Base-by-base conservation (phyloP, 2,329 filamentous ascomycete species). In the Didymella keratinophila region DNA sequence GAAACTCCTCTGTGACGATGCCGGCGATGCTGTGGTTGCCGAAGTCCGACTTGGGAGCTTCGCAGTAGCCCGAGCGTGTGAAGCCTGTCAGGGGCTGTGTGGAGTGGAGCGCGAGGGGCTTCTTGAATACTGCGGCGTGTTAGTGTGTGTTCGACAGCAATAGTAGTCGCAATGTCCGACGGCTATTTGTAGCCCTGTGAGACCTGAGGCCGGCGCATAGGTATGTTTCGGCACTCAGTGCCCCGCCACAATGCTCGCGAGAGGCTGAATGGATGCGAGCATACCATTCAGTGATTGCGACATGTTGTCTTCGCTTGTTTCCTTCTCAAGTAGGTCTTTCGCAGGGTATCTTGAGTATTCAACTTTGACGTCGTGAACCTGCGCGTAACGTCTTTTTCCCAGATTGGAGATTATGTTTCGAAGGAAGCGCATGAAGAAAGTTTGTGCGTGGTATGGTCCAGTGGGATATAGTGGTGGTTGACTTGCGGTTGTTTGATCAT, bases 31-130 rank as follows among this genome's bases (percentile, higher is more conserved):
- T 81, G 70, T 89, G 86, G 71, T 87, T 88, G 21, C 86, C 86
- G 18, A 73, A 76, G 67, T 89, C 86, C 14, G 79, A 78, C 2
- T 76, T 71, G 4, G 82, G 84, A 4, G 83, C 80, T 60, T 83
- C 78, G 76, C 86, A 88, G 74, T 86, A 88, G 20, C 86, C 86
- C 58, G 85, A 86, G 46, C 85, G 82, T 64, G 84, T 82, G 78
- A 82, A 88, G 52, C 86, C 86, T 1, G 86, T 88, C 69, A 85
- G 79, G 9, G 86, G 86, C 46, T 80, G 78, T 54, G 83, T 83
- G 34, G 82, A 84, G 77, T 87, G 86, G 30, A 84, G 76, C 25
- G 81, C 74, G 14, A 88, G 81, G n/a, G 85, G 85, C 56, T 85
- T 81, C 43, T 82, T 82, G 76, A 87, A 82, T 39, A 87, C 84